Evolutionary conservation across 1,284 basidiomycete species (phyloP).

Genomic region (Trichosporon inkin): DNA sequence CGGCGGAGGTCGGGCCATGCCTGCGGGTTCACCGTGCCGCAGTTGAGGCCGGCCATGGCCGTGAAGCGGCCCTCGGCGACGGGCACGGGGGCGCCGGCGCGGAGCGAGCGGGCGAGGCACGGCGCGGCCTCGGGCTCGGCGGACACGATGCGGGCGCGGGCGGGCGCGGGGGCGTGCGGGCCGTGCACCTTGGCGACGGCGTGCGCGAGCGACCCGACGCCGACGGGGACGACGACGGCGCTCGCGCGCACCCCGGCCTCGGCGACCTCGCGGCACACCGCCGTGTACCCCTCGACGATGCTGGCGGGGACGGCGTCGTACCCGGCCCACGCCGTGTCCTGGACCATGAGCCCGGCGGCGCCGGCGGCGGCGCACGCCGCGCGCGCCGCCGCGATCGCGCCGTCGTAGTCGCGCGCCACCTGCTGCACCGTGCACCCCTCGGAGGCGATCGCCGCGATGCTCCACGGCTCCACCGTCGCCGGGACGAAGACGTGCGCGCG

Average conservation of each 20-base stretch:
- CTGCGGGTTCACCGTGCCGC: slow-evolving; percentile 15
- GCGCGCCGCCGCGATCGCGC: slow-evolving; percentile 6
- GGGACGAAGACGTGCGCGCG: slow-evolving; percentile 18
- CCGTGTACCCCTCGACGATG: slow-evolving; percentile 19
- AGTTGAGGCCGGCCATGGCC: slow-evolving; percentile 22
- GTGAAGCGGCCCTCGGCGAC: slow-evolving; percentile 11
- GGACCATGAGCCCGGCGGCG: slow-evolving; percentile 13
- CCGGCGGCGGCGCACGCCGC: slow-evolving; percentile 8
- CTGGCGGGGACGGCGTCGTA: slow-evolving; percentile 14
- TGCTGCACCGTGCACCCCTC: slow-evolving; percentile 15
- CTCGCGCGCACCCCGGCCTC: slow-evolving; percentile 7
- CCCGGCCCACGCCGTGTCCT: slow-evolving; percentile 21
- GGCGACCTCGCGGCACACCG: slow-evolving; percentile 11
- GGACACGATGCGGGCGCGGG: slow-evolving; percentile 12
- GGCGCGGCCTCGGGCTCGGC: slow-evolving; percentile 22
- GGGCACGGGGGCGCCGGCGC: neutral
- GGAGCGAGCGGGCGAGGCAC: slow-evolving; percentile 15
- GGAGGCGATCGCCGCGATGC: slow-evolving; percentile 14
- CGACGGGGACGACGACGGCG: slow-evolving; percentile 21
- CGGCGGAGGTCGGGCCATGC: slow-evolving; percentile 19
- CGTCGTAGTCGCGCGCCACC: slow-evolving; percentile 20
- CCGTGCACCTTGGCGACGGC: slow-evolving; percentile 16
- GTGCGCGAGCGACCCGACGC: slow-evolving; percentile 22
- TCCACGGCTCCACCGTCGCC: slow-evolving; percentile 19
- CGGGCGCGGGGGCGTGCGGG: neutral